A percentile compares a stretch with the other conserved stretches of the same genome.
Evolutionary conservation across 2,329 filamentous ascomycete genomes (phyloP).

Genomic region (Pyrenophora seminiperda): DNA sequence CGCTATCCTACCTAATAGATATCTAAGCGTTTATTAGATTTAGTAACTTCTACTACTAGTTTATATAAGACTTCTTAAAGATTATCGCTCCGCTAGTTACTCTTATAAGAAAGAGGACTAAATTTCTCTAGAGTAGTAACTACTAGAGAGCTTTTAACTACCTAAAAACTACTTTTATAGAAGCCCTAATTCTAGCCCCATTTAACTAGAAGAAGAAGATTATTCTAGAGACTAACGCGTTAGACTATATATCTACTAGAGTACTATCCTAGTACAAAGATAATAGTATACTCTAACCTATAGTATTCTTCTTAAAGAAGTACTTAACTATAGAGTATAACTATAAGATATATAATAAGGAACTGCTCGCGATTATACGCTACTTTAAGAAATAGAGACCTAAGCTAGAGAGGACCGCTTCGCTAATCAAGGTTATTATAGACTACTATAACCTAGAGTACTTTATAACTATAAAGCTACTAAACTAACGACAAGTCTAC

Average conservation of each 20-base stretch:
- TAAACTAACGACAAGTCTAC: slow-evolving; percentile 32
- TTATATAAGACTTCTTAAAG: not conserved
- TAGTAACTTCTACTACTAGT: not conserved
- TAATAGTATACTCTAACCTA: slow-evolving; percentile 10
- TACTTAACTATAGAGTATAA: slow-evolving; percentile 30
- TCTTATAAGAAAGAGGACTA: not conserved
- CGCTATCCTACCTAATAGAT: not conserved
- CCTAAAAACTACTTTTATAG: not conserved
- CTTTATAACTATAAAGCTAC: slow-evolving; percentile 33
- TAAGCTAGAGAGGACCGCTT: slow-evolving; percentile 8
- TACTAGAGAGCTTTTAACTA: not conserved
- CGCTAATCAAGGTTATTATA: slow-evolving; percentile 31
- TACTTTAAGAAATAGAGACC: slow-evolving; percentile 31
- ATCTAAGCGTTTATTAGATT: not conserved
- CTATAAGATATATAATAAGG: slow-evolving; percentile 46
- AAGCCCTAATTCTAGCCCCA: not conserved
- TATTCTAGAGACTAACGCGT: slow-evolving; percentile 1
- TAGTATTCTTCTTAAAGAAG: slow-evolving; percentile 34
- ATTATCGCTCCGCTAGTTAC: not conserved
- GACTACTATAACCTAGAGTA: slow-evolving; percentile 39
- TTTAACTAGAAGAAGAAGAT: not conserved
- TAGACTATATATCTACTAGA: slow-evolving; percentile 7
- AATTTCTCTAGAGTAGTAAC: not conserved
- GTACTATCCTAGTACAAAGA: slow-evolving; percentile 16
- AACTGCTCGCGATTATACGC: slow-evolving; percentile 43